A percentile compares a stretch with the other conserved stretches of the same genome.
phyloP scores from a whole-genome alignment of 2,329 filamentous ascomycete genomes.

The Fusarium irregulare region DNA sequence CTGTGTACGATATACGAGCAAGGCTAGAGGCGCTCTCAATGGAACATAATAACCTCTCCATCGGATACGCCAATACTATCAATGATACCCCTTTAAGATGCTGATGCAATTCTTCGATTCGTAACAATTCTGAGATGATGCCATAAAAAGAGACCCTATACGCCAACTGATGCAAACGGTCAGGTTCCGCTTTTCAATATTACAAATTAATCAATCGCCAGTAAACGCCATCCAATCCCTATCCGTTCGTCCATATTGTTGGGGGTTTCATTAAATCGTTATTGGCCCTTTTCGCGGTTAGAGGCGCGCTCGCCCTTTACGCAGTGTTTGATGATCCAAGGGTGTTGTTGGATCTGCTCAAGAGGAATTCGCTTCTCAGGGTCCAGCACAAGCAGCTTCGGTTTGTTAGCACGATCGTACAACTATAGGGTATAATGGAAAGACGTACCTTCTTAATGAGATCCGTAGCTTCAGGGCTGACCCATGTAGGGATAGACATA shows the following conservation, averaged over 20 bases:
- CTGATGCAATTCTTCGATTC: constrained; percentile 30
- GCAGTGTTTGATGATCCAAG: constrained; percentile 98
- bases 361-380: constrained; percentile 93
- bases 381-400: constrained; percentile 85
- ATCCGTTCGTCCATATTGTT: constrained; percentile 24
- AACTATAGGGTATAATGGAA: background rate
- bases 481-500: constrained; percentile 91
- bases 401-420: constrained; percentile 6
- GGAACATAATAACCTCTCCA: constrained; percentile 25
- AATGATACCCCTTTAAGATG: constrained; percentile 43
- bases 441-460: constrained; percentile 86
- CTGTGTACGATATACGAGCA: constrained; percentile 42
- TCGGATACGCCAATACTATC: constrained; percentile 39
- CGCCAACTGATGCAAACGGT: constrained; percentile 49
- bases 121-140: constrained; percentile 28
- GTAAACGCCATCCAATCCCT: constrained; percentile 39
- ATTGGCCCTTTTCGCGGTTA: constrained; percentile 60
- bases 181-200: constrained; percentile 32
- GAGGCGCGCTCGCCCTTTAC: constrained; percentile 68
- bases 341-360: constrained; percentile 88
- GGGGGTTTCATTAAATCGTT: constrained; percentile 38
- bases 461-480: constrained; percentile 90
- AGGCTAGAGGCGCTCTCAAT: constrained; percentile 21
- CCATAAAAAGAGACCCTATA: constrained; percentile 41
- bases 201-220: constrained; percentile 29